Evolutionary conservation across 2,329 filamentous ascomycete genomes (phyloP).

Genomic region (Diaporthe ampelina): DNA sequence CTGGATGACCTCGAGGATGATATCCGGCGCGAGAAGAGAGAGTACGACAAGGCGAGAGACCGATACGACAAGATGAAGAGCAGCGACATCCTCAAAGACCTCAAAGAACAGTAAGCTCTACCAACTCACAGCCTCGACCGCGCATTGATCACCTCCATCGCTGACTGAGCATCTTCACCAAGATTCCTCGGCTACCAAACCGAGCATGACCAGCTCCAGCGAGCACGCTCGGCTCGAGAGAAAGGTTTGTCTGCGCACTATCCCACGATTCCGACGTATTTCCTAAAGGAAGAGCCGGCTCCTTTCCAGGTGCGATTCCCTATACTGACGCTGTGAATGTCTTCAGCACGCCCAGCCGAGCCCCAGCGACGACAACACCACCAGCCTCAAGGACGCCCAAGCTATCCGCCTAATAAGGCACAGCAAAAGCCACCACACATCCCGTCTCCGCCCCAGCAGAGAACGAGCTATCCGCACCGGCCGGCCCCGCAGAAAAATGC

Average conservation of each 20-base stretch:
- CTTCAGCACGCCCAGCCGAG: neutral
- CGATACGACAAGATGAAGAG: slow-evolving; percentile 11
- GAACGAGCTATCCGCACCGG: neutral
- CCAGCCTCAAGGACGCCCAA: neutral
- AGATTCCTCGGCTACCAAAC: neutral
- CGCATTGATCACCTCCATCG: too few species aligned
- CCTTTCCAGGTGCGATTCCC: too few species aligned
- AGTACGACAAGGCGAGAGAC: neutral
- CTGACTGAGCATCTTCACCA: neutral
- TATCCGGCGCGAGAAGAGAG: neutral
- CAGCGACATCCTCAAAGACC: slow-evolving; percentile 4
- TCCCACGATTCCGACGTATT: too few species aligned
- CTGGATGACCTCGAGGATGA: slow-evolving; percentile 5
- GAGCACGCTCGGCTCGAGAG: neutral
- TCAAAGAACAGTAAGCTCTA: neutral
- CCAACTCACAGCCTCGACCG: too few species aligned
- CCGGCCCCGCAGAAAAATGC: neutral
- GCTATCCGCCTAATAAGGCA: neutral
- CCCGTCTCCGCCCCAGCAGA: neutral
- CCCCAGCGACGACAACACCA: neutral
- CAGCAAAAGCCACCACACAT: neutral
- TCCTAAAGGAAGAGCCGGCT: too few species aligned
- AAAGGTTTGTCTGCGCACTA: neutral
- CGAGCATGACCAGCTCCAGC: neutral
- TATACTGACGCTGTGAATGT: neutral